Conservation (phyloP, 1,284 basidiomycete species). For the Xerocomus amazonicus region DNA sequence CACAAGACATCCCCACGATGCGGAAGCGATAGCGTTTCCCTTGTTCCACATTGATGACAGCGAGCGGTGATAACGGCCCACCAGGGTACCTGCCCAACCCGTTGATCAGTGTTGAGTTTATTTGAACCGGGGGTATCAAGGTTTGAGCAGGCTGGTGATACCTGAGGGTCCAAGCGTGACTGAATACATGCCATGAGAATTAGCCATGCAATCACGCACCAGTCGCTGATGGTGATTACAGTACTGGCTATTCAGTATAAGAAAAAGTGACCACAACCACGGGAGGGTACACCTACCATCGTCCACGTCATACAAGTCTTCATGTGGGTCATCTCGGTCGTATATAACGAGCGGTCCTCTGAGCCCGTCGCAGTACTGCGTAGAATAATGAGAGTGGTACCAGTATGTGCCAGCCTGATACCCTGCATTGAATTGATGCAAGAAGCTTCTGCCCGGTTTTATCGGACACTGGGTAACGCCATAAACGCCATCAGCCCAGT, state of each 20-base stretch:
- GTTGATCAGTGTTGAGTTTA: constrained; percentile 33
- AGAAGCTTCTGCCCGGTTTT: constrained; percentile 33
- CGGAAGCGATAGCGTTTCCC: constrained; percentile 36
- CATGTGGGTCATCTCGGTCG: constrained; percentile 41
- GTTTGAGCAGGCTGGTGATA: constrained; percentile 12
- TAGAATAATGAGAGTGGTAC: constrained; percentile 42
- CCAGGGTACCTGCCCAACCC: constrained; percentile 29
- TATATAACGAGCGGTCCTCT: constrained; percentile 45
- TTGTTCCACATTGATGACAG: constrained; percentile 25
- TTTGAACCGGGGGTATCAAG: constrained; percentile 13
- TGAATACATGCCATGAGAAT: neutral
- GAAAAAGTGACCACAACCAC: neutral
- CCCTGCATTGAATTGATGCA: constrained; percentile 36
- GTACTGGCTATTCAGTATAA: constrained; percentile 12
- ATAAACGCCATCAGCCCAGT: constrained; percentile 40
- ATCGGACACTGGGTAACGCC: constrained; percentile 47
- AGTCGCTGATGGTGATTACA: constrained; percentile 24
- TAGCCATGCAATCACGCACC: constrained; percentile 4
- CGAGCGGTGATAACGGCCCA: constrained; percentile 22
- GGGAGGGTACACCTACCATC: constrained; percentile 27
- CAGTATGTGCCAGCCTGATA: constrained; percentile 43
- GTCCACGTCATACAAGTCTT: constrained; percentile 39
- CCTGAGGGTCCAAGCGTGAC: constrained; percentile 5
- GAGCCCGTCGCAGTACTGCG: constrained; percentile 37
- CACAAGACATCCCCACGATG: constrained; percentile 33